Evolutionary conservation across 1,139 yeast genomes (phyloP).

Genomic region (Blastobotrys petasosporus): DNA sequence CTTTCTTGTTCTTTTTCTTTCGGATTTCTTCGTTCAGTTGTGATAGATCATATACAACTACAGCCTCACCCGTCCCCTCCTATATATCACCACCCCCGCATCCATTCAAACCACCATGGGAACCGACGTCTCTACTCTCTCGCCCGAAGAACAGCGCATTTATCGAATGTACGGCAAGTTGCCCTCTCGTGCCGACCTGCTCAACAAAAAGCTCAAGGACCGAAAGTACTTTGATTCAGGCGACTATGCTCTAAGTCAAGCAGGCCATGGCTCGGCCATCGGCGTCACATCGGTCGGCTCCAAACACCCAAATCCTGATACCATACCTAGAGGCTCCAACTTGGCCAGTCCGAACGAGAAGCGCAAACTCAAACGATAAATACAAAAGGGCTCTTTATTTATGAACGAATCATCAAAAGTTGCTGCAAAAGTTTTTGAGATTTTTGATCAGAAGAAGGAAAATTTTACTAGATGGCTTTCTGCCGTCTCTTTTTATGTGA

Average conservation of each 20-base stretch:
- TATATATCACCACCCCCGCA: neutral
- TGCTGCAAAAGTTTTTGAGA: too few species aligned
- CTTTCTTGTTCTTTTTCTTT: too few species aligned
- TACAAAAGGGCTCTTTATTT: neutral
- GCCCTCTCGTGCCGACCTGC: conserved; percentile 79
- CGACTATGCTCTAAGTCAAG: conserved; percentile 90
- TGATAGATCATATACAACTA: too few species aligned
- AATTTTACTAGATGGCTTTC: too few species aligned
- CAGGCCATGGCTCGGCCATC: conserved; percentile 38
- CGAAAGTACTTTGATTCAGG: conserved; percentile 96
- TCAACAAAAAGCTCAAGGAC: conserved; percentile 65
- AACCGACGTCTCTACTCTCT: conserved; percentile 12
- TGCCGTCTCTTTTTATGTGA: too few species aligned
- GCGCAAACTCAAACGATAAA: conserved; percentile 3
- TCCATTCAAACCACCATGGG: too few species aligned
- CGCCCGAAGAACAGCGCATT: conserved; percentile 40
- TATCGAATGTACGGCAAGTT: conserved; percentile 81
- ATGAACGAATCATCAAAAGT: too few species aligned
- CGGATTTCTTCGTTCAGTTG: too few species aligned
- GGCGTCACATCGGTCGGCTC: conserved; percentile 35
- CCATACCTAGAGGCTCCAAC: conserved; percentile 32
- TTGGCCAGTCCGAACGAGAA: conserved; percentile 1
- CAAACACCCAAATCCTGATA: conserved; percentile 40
- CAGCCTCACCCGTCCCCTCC: too few species aligned
- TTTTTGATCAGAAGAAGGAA: too few species aligned